phyloP scores from a whole-genome alignment of 192 early-diverging fungal species.

The Backusella mclennaniae region DNA sequence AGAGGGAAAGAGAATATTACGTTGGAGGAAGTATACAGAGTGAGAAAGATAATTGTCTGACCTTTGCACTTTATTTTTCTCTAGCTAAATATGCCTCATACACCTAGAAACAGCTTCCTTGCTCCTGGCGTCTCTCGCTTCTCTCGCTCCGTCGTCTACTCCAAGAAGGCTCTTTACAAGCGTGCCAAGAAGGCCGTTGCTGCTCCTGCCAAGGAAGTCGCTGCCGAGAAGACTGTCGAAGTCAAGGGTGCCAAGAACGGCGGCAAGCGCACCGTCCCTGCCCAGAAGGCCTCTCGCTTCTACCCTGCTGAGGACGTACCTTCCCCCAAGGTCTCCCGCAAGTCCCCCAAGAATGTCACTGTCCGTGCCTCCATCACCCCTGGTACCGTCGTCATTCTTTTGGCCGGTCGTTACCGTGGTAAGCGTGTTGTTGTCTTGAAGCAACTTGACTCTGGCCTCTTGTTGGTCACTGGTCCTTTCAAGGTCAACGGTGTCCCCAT shows the following conservation, averaged over 20 bases:
- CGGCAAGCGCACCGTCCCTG: slow-evolving; percentile 62
- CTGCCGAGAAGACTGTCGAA: slow-evolving; percentile 63
- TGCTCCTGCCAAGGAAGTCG: slow-evolving; percentile 46
- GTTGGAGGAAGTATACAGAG: neutral
- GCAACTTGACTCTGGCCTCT: slow-evolving; percentile 92
- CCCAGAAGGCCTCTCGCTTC: slow-evolving; percentile 71
- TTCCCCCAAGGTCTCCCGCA: slow-evolving; percentile 76
- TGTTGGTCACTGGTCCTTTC: slow-evolving; percentile 97
- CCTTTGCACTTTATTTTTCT: neutral
- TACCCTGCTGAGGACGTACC: slow-evolving; percentile 86
- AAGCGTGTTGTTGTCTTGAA: slow-evolving; percentile 99
- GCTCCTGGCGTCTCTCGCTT: slow-evolving; percentile 83
- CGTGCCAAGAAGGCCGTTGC: slow-evolving; percentile 65
- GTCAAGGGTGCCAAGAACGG: slow-evolving; percentile 87
- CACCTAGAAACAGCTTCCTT: slow-evolving; percentile 80
- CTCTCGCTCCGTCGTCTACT: slow-evolving; percentile 79
- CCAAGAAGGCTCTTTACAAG: slow-evolving; percentile 92
- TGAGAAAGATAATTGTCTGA: neutral
- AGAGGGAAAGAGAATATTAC: neutral
- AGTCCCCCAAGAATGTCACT: slow-evolving; percentile 64
- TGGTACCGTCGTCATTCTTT: slow-evolving; percentile 96
- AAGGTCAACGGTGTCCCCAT: slow-evolving; percentile 99
- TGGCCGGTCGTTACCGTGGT: slow-evolving; percentile 94
- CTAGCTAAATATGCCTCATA: slow-evolving; percentile 52
- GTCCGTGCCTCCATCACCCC: slow-evolving; percentile 94